These are phyloP conservation scores for Inonotus hispidus DNA, from an alignment of 1,284 basidiomycete genomes.

Conservation along the genomic window DNA sequence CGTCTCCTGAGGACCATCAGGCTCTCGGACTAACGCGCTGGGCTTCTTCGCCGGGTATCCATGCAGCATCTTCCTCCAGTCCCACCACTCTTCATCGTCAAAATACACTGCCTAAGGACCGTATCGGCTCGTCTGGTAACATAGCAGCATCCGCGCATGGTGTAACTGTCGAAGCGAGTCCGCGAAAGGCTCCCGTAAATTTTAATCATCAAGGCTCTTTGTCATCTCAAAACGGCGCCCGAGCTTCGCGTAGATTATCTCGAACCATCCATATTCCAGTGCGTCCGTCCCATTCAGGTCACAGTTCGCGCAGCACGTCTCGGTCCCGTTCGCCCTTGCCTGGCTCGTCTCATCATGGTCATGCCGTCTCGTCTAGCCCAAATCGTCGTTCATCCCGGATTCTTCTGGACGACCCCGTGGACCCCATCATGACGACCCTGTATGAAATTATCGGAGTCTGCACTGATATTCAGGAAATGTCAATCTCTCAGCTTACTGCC, in stretches of 20 bases:
- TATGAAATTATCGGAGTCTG: constrained; percentile 93
- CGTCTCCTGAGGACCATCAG: constrained; percentile 43
- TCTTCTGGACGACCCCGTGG: constrained; percentile 71
- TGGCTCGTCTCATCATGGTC: constrained; percentile 50
- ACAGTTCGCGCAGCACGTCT: constrained; percentile 93
- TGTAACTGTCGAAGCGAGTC: constrained; percentile 54
- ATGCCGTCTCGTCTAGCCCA: constrained; percentile 38
- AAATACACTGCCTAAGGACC: constrained; percentile 60
- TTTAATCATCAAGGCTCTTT: constrained; percentile 47
- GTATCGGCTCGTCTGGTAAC: constrained; percentile 34
- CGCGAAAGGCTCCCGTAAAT: constrained; percentile 51
- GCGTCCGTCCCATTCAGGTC: constrained; percentile 62
- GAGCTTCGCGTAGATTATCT: constrained; percentile 68
- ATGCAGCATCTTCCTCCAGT: constrained; percentile 56
- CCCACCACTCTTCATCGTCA: constrained; percentile 65
- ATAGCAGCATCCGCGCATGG: constrained; percentile 46
- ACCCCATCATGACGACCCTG: constrained; percentile 86
- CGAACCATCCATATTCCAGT: constrained; percentile 75
- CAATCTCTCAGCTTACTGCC: constrained; percentile 78
- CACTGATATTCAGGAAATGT: constrained; percentile 92
- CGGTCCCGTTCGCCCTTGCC: constrained; percentile 93
- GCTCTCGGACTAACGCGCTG: constrained; percentile 47
- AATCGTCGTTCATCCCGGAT: constrained; percentile 70
- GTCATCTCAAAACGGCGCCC: constrained; percentile 39
- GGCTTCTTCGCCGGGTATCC: constrained; percentile 48